phyloP scores from a whole-genome alignment of 306 rosid species.

The Herpetospermum pedunculosum region DNA sequence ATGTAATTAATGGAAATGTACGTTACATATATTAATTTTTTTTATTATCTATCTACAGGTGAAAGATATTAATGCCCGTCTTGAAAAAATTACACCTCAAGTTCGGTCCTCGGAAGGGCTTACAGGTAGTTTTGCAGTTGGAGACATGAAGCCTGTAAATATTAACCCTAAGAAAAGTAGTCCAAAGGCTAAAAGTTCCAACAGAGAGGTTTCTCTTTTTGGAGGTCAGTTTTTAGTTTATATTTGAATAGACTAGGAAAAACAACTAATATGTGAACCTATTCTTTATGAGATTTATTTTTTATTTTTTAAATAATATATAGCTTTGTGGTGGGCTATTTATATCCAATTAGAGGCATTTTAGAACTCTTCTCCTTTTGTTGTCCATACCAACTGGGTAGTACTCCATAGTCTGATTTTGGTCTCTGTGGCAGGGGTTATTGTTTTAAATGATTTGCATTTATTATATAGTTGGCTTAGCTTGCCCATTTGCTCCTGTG shows the following conservation, averaged over 20 bases:
- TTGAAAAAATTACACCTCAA: conserved; percentile 89
- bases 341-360: neutral
- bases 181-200: conserved; percentile 81
- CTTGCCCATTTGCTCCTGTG: neutral
- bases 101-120: conserved; percentile 57
- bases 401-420: neutral
- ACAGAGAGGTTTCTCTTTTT: conserved; percentile 66
- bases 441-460: neutral
- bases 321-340: neutral
- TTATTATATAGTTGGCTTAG: neutral
- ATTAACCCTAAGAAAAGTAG: conserved; percentile 70
- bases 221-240: conserved; percentile 54
- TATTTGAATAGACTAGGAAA: neutral
- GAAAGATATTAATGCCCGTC: conserved; percentile 88
- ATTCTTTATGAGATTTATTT: neutral
- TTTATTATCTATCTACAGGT: conserved; percentile 35
- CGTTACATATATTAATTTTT: neutral
- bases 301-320: neutral
- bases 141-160: conserved; percentile 51
- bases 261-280: neutral
- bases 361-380: neutral
- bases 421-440: neutral
- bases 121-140: conserved; percentile 45
- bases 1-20: neutral
- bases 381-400: neutral